Percentiles rank a stretch among this genome's conserved stretches.
Conservation (phyloP, 2,329 filamentous ascomycete species). For the Cercospora sesami region DNA sequence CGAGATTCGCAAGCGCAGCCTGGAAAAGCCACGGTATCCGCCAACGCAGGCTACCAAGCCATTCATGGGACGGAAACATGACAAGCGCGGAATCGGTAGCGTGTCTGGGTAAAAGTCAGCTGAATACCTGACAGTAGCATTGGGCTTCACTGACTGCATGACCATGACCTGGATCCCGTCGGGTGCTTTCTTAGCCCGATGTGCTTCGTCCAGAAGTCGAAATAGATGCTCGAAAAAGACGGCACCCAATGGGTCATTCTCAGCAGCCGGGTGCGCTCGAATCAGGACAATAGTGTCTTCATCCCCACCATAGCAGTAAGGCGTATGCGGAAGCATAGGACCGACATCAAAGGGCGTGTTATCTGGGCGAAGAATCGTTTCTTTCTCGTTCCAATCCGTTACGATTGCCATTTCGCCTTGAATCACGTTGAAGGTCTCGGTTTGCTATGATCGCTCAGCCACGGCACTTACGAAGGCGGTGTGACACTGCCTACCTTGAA, state of each 20-base stretch:
- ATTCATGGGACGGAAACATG: conserved; percentile 1
- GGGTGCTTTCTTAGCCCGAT: conserved; percentile 2
- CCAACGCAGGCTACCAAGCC: conserved; percentile 4
- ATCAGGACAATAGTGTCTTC: conserved; percentile 6
- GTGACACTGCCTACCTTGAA: not conserved
- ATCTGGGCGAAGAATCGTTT: not conserved
- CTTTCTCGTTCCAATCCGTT: not conserved
- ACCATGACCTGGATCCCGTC: conserved; percentile 9
- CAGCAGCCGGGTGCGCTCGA: conserved; percentile 2
- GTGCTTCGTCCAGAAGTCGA: conserved; percentile 7
- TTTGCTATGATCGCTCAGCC: conserved; percentile 4
- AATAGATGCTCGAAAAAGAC: conserved; percentile 10
- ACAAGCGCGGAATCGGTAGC: conserved; percentile 10
- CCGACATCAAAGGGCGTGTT: not conserved
- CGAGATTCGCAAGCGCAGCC: not conserved
- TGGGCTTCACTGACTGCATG: not conserved
- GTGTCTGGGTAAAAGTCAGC: not conserved
- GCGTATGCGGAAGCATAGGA: not conserved
- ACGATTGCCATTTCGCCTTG: conserved; percentile 3
- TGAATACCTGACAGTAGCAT: not conserved
- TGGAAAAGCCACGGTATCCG: conserved; percentile 4
- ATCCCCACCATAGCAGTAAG: conserved; percentile 10
- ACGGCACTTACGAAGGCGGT: too few species aligned
- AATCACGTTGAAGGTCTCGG: conserved; percentile 7
- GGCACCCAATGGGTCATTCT: not conserved